Base-by-base conservation (phyloP, 164 flowering plant species). In the Tinospora cordifolia region DNA sequence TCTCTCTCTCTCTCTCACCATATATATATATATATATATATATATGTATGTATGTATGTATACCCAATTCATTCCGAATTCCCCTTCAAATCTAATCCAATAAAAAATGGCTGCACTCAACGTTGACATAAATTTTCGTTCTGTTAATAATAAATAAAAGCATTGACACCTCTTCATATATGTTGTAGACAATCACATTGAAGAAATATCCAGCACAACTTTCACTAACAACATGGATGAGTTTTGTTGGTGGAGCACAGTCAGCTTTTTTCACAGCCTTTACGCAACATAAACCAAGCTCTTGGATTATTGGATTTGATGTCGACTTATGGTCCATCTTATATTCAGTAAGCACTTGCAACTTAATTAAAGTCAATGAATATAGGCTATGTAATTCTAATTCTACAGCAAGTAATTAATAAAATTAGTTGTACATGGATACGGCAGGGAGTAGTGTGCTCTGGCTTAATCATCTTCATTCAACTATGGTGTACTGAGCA, bases 211-310 rank as follows among this genome's bases (percentile, higher is more conserved):
- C 98, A 30, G 94, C 94, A 21, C 88, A 76, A 72, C 80, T 92
- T 24, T 89, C 98, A 44, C 82, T 92, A 34, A 86, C 94, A 2
- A 80, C 91, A 70, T 92, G 92, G 98, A 89, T 92, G 88, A 78
- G 81, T 78, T 80, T 88, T 39, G n/a, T 89, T 24, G 96, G 96
- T 63, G 91, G 82, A 62, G 91, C 87, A 73, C 94, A 90, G 76
- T 87, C 96, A 64, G 98, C 98, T 3, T 77, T 84, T 19, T 92
- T 81, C 78, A 72, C 94, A 14, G 87, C 69, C 6, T 47, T 76
- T 8, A 39, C 83, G 41, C 72, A 82, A 30, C 92, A 78, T 27
- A 83, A 73, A 63, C 73, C 74, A 71, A 75, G 79, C n/a, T 87
- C 82, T n/a, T 92, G 96, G 96, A 73, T 66, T 0, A 71, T 92